Evolutionary conservation across 192 early-diverging fungal genomes (phyloP), one percentile per base, ranked within the genome.

Genomic region (Dispira parvispora): DNA sequence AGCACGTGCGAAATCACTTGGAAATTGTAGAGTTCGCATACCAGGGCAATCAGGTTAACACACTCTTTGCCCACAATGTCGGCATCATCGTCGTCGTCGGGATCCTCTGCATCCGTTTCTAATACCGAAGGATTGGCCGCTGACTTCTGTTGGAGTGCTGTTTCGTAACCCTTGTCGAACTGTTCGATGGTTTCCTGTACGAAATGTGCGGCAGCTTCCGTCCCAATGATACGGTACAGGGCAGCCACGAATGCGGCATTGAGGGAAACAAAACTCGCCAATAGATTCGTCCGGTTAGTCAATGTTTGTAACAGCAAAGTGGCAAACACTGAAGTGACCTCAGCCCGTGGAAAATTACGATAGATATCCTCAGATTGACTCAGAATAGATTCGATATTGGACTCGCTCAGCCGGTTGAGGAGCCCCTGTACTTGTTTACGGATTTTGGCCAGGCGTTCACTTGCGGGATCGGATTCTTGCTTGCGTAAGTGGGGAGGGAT

Each of bases 21-120:
- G 70, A 97, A 97, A 69, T 91, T 90, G 77, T 96, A 96, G 46
- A 94, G 69, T 64, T 88, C 88, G 3, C 86, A 80, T 16, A 92
- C 71, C 47, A 94, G 74, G 8, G 85, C 86, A 32, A 88, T 71
- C 50, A 96, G 64, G 65, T 95, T 96, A 32, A 75, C 85, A 63
- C 86, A 83, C 61, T 88, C 81, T 67, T 88, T 89, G 61, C 78
- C 78, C 4, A 75, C 72, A 12, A 69, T 70, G 11, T 73, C 67
- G 2, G 67, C 71, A 0, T 69, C 70, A 27, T 67, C 70, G 42
- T 80, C 81, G 50, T 72, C 66, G 26, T 67, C 61, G 20, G 18
- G 9, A 25, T 55, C 53, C 20, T 73, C 74, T 8, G 52, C 63
- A 45, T 43, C 65, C 4, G 62, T 67, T 0, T 47, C 52, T n/a